phyloP scores from a whole-genome alignment of 2,329 filamentous ascomycete species.

The Nothopassalora personata region DNA sequence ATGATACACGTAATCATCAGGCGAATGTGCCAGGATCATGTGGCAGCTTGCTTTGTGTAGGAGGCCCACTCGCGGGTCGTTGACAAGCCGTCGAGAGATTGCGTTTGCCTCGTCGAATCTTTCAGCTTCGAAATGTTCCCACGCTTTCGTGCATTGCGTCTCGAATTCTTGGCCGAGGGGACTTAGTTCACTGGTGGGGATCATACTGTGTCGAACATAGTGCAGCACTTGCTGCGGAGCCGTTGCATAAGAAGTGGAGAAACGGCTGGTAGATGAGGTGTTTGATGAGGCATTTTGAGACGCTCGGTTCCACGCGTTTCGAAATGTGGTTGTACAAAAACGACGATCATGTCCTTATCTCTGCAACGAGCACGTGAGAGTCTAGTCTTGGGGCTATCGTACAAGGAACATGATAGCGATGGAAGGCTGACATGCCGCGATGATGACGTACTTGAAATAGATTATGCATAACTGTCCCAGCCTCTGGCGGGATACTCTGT shows the following conservation, averaged over 20 bases:
- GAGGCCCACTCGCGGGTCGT: conserved; percentile 9
- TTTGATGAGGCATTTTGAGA: too few relatives aligned
- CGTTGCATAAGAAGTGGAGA: neutral
- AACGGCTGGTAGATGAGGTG: neutral
- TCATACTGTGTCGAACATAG: neutral
- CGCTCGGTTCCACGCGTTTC: neutral
- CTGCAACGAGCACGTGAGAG: neutral
- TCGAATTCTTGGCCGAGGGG: conserved; percentile 14
- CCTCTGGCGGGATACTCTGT: neutral
- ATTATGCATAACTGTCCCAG: neutral
- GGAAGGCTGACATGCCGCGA: too few relatives aligned
- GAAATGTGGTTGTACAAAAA: neutral
- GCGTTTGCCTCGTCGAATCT: conserved; percentile 12
- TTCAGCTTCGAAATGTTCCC: conserved; percentile 11
- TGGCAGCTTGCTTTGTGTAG: conserved; percentile 15
- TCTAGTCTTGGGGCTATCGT: neutral
- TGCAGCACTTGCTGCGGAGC: neutral
- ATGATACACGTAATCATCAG: conserved; percentile 16
- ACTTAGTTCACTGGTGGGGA: conserved; percentile 12
- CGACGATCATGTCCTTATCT: neutral
- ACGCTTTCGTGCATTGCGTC: conserved; percentile 9
- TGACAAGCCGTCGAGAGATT: conserved; percentile 7
- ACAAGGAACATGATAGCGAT: neutral
- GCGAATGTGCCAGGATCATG: conserved; percentile 13
- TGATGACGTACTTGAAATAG: too few relatives aligned